Conservation (phyloP, 805 yeast species). For the Spathaspora girioi region DNA sequence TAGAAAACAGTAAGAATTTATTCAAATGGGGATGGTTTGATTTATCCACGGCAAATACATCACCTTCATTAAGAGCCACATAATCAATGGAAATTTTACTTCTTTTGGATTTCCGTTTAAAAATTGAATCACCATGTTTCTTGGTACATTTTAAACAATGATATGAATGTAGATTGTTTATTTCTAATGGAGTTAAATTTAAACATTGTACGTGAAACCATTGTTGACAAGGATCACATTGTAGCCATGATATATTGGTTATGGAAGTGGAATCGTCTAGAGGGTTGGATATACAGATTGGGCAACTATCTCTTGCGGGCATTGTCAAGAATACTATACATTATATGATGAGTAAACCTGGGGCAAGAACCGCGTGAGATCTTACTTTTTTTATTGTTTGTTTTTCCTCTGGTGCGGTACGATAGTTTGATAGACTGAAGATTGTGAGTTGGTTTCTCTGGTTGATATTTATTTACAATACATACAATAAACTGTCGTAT, state of each 20-base stretch:
- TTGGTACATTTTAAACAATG: constrained; percentile 52
- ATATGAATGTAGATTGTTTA: constrained; percentile 40
- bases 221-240: constrained; percentile 50
- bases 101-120: constrained; percentile 54
- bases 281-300: constrained; percentile 15
- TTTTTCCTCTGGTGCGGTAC: too few relatives aligned
- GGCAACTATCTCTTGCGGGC: constrained; percentile 18
- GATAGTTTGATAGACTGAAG: too few relatives aligned
- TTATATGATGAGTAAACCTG: too few relatives aligned
- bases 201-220: constrained; percentile 59
- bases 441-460: too few relatives aligned
- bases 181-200: constrained; percentile 25
- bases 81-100: constrained; percentile 61
- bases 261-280: constrained; percentile 9
- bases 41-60: constrained; percentile 43
- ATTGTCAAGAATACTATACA: neutral
- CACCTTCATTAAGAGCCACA: constrained; percentile 75
- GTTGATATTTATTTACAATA: too few relatives aligned
- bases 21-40: constrained; percentile 52
- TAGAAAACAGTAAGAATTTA: constrained; percentile 26
- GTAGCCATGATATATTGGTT: constrained; percentile 43
- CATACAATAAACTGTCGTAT: too few relatives aligned
- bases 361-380: too few relatives aligned
- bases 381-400: too few relatives aligned
- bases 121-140: constrained; percentile 46